Conservation (phyloP, 2,329 filamentous ascomycete genomes). For the Penicillium sp. region DNA sequence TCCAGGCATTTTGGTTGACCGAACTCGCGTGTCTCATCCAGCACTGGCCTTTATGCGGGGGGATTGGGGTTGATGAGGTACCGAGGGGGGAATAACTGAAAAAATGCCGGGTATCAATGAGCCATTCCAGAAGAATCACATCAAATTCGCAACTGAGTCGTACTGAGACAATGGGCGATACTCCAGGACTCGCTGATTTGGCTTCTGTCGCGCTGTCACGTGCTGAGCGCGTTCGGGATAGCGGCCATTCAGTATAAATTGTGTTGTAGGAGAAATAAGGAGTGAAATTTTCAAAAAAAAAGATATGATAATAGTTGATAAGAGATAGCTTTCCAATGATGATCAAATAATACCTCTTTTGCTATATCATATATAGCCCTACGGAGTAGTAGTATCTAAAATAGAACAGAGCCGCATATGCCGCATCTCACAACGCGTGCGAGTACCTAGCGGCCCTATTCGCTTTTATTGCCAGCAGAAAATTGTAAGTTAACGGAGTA, state of each 20-base stretch:
- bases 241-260: constrained; percentile 1
- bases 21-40: background rate
- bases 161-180: background rate
- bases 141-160: background rate
- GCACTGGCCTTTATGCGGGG: background rate
- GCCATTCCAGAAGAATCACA: background rate
- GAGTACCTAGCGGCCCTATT: background rate
- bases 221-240: background rate
- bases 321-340: background rate
- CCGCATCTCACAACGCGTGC: background rate
- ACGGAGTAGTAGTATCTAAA: background rate
- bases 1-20: constrained; percentile 24
- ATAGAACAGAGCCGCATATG: background rate
- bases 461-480: background rate
- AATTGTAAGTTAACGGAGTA: background rate
- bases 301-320: background rate
- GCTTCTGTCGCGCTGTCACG: constrained; percentile 5
- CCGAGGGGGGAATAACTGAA: too few species aligned
- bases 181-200: background rate
- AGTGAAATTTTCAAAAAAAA: background rate
- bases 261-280: background rate
- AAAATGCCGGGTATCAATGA: background rate
- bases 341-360: background rate
- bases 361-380: background rate
- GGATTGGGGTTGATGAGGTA: background rate